Base-by-base conservation (phyloP, 1,284 basidiomycete species). In the Pyrrhoderma lamaoense region DNA sequence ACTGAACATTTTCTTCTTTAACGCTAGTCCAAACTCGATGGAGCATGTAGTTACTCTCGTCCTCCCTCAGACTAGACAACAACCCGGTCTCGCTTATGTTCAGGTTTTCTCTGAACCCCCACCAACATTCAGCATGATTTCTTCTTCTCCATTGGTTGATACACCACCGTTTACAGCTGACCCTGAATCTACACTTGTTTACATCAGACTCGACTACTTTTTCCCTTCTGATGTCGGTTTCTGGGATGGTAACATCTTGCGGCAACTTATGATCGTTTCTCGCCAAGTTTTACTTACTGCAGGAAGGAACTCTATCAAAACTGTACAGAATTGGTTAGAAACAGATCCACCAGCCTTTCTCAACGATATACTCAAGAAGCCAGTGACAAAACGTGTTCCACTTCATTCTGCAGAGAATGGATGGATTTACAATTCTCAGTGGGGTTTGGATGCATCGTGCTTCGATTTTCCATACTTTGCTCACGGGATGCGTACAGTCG, bases 1-100 rank as follows among this genome's bases (percentile, higher is more conserved):
- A 3, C 43, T 54, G 13, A 51, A 51, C 25, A 18, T 54, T n/a
- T 54, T 21, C 19, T 40, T 37, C 39, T 54, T 54, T 44, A 34
- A 46, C n/a, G 43, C 45, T 19, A 38, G 14, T n/a, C 27, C 39
- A 13, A 39, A 47, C 18, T 53, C 51, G 18, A 34, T 53, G 16
- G 25, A 27, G 8, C 51, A 53, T 27, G 51, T 18, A 18, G 40
- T 43, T n/a, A 31, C 51, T 4, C 27, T 53, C 13, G 40, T 47
- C 14, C 40, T 53, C n/a, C 51, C 51, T 2, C 45, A 47, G 9
- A 47, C 46, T 2, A 19, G 44, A 7, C 23, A 27, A 19, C 18
- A 19, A 18, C 31, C 31, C 9, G 40, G 27, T 4, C 43, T 53
- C 18, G n/a, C n/a, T 16, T 35, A 37, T n/a, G 37, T 53, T 14